These are phyloP conservation scores for Daucus carota DNA, from an alignment of 129 eudicot species.

Conservation along the genomic window DH1_v3.0 NC_030389.2:26270501-26271000, in stretches of 20 bases:
- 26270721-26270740: neutral
- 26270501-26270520: constrained; percentile 30
- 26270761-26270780: too few relatives aligned
- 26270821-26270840: neutral
- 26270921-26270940: too few relatives aligned
- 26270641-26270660: constrained; percentile 35
- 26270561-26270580: constrained; percentile 50
- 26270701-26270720: neutral
- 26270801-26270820: neutral
- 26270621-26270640: constrained; percentile 45
- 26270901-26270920: neutral
- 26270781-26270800: neutral
- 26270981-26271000: neutral
- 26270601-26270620: constrained; percentile 40
- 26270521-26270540: constrained; percentile 43
- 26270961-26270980: neutral
- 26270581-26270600: constrained; percentile 40
- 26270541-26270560: constrained; percentile 44
- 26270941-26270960: neutral
- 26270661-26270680: constrained; percentile 38
- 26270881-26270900: neutral
- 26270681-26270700: neutral
- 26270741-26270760: neutral
- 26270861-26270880: neutral
- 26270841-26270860: neutral